A percentile compares a stretch with the other conserved stretches of the same genome.
Conservation (phyloP, 768 basidiomycete species). For the Tylopilus subfusipes region DNA sequence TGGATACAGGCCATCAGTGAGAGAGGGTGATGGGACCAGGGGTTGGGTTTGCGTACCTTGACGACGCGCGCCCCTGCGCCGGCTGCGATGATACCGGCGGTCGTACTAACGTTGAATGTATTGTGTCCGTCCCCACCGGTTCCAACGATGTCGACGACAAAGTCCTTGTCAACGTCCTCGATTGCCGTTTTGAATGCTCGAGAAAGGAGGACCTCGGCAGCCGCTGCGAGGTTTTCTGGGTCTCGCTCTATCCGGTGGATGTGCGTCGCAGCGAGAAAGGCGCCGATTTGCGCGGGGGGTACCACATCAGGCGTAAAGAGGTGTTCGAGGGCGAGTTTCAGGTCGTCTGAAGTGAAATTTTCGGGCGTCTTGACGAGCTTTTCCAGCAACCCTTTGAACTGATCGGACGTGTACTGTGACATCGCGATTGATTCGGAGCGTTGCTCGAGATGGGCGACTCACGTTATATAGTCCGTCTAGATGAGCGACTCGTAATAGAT, state of each 20-base stretch:
- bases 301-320: conserved; percentile 63
- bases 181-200: neutral
- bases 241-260: conserved; percentile 72
- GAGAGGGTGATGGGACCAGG: neutral
- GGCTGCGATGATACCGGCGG: conserved; percentile 90
- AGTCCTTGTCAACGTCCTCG: conserved; percentile 52
- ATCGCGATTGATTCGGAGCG: conserved; percentile 12
- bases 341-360: conserved; percentile 74
- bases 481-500: neutral
- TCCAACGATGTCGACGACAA: conserved; percentile 50
- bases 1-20: neutral
- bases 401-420: conserved; percentile 36
- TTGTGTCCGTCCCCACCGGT: conserved; percentile 88
- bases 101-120: conserved; percentile 95
- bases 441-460: neutral
- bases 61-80: conserved; percentile 91
- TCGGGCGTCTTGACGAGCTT: conserved; percentile 80
- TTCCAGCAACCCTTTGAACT: conserved; percentile 75
- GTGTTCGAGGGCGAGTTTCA: conserved; percentile 69
- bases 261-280: conserved; percentile 85
- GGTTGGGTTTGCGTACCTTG: conserved; percentile 51
- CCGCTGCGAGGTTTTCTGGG: conserved; percentile 74
- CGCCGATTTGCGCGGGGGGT: conserved; percentile 75
- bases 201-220: conserved; percentile 53
- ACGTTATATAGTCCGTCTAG: neutral